Evolutionary conservation across 1,284 basidiomycete species (phyloP).

Genomic region (Sporisorium scitamineum): DNA sequence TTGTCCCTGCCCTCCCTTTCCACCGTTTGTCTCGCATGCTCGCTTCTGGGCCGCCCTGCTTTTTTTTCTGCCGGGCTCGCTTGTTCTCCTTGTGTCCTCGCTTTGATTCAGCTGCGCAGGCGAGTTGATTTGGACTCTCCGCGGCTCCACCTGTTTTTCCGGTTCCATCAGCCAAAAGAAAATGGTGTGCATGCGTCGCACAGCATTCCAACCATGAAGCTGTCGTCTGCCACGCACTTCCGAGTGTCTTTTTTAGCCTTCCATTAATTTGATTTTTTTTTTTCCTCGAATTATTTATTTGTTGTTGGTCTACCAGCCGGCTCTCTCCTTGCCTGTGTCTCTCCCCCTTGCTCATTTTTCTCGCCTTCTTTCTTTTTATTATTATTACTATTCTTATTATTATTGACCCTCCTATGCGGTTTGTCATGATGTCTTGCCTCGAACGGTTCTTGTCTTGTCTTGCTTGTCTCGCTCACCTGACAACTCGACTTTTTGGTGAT

Average conservation of each 20-base stretch:
- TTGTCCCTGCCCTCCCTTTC: neutral
- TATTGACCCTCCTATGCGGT: neutral
- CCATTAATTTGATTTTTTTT: neutral
- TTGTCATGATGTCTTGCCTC: constrained; percentile 1
- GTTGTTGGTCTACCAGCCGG: neutral
- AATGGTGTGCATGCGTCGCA: constrained; percentile 7
- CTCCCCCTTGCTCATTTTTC: no score
- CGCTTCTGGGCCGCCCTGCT: neutral
- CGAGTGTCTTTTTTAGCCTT: neutral
- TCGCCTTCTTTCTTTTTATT: neutral
- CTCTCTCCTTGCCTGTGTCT: neutral
- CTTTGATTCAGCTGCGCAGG: neutral
- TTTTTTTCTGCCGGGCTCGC: neutral
- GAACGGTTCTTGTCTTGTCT: neutral
- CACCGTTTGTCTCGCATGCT: constrained; percentile 7
- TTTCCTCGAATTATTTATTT: neutral
- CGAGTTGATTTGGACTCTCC: neutral
- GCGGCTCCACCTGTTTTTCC: constrained; percentile 36
- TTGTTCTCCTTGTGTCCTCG: neutral
- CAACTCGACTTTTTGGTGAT: neutral
- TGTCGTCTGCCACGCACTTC: neutral
- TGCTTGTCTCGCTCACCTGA: neutral
- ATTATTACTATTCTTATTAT: neutral
- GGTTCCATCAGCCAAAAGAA: neutral
- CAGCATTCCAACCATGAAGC: constrained; percentile 8